These are phyloP conservation scores for Lecanosticta acicola DNA, from an alignment of 2,329 filamentous ascomycete genomes.

Conservation along the genomic window DNA sequence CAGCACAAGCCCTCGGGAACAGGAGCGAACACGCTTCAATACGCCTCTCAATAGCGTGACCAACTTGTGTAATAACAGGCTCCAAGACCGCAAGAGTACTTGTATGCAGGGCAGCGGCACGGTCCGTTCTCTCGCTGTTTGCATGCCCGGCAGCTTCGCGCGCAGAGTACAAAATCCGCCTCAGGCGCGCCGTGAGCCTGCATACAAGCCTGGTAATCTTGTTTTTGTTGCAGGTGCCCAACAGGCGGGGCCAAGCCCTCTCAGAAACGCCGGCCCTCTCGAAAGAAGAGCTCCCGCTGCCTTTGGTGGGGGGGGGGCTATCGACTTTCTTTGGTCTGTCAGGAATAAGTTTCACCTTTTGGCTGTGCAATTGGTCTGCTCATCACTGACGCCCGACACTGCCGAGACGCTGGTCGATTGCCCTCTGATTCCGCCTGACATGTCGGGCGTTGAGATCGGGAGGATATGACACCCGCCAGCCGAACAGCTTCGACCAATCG, in stretches of 20 bases:
- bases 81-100: conserved; percentile 1
- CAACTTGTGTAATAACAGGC: not conserved
- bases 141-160: conserved; percentile 2
- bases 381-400: no score
- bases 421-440: no score
- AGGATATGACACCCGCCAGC: not conserved
- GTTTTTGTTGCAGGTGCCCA: not conserved
- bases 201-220: not conserved
- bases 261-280: not conserved
- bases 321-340: no score
- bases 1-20: not conserved
- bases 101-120: conserved; percentile 5
- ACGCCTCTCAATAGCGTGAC: not conserved
- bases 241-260: not conserved
- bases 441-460: no score
- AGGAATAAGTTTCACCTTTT: no score
- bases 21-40: not conserved
- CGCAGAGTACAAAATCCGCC: conserved; percentile 5
- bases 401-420: no score
- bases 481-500: not conserved
- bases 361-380: no score
- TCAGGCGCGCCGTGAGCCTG: conserved; percentile 3
- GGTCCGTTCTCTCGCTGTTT: not conserved
- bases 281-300: not conserved
- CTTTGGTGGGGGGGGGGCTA: no score